These are phyloP conservation scores for Tremella mesenterica DNA, from an alignment of 768 basidiomycete genomes.

Conservation along the genomic window DNA sequence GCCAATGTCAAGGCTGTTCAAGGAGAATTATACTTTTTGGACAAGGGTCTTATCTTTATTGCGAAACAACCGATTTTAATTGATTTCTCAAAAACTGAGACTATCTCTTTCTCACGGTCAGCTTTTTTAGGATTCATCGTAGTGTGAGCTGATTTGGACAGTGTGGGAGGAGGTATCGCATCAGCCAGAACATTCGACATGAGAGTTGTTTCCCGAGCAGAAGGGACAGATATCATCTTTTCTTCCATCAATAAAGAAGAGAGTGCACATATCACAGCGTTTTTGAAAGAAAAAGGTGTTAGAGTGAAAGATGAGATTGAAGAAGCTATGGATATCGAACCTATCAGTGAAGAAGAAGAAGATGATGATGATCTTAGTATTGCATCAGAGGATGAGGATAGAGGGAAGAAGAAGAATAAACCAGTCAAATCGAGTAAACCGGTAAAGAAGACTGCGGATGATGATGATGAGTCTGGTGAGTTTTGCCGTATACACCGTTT, in stretches of 20 bases:
- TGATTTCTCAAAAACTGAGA: slow-evolving; percentile 79
- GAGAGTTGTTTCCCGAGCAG: slow-evolving; percentile 73
- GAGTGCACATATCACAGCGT: slow-evolving; percentile 72
- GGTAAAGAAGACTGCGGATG: slow-evolving; percentile 47
- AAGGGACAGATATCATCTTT: slow-evolving; percentile 71
- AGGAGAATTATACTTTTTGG: slow-evolving; percentile 94
- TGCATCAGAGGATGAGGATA: slow-evolving; percentile 52
- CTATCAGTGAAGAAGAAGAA: slow-evolving; percentile 49
- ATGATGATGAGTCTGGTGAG: slow-evolving; percentile 42
- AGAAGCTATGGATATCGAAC: slow-evolving; percentile 54
- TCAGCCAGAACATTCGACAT: slow-evolving; percentile 91
- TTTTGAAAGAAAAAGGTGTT: slow-evolving; percentile 82
- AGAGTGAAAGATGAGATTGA: slow-evolving; percentile 93
- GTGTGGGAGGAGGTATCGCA: slow-evolving; percentile 77
- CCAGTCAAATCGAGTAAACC: slow-evolving; percentile 50
- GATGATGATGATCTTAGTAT: slow-evolving; percentile 35
- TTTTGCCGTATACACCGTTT: slow-evolving; percentile 1
- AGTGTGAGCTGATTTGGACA: slow-evolving; percentile 17
- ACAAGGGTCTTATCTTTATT: slow-evolving; percentile 96
- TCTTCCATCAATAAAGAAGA: slow-evolving; percentile 94
- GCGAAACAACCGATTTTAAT: slow-evolving; percentile 89
- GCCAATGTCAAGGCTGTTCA: slow-evolving; percentile 94
- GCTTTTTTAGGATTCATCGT: slow-evolving; percentile 8
- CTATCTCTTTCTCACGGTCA: slow-evolving; percentile 75
- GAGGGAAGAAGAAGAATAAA: slow-evolving; percentile 56